Base-by-base conservation (phyloP, 805 yeast species). In the Wickerhamomyces subpelliculosus region DNA sequence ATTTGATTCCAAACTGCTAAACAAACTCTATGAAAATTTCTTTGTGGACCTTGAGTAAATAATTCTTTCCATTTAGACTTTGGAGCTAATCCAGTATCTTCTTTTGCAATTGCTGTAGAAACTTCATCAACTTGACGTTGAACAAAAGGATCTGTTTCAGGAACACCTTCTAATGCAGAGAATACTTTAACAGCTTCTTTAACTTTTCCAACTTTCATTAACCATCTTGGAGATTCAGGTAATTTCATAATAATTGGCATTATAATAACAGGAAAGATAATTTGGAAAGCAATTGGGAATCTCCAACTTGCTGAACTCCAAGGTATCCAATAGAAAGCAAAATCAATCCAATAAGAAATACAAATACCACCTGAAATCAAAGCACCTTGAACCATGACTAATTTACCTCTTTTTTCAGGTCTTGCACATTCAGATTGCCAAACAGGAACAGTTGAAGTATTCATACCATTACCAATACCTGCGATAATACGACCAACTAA, bases 321-420 rank as follows among this genome's bases (percentile, higher is more conserved):
- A 29, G 13, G 8, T 9, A 58, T 60, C 65, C 65, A 22, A 58
- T 49, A 32, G 44, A 41, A 8, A 31, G 34, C 6, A 55, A 29
- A 34, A 39, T 44, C 46, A 8, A 73, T 60, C 32, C 37, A 34
- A 24, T 48, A 48, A 14, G 51, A 40, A 23, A 46, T 44, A 12
- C 40, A 32, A 6, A 50, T 37, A 47, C 75, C 76, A 41, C 64
- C 68, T 3, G 74, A 61, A 30, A 72, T 48, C 34, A 69, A 45
- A 8, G 76, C 74, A 31, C 79, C 80, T 27, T 70, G 46, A 45
- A 68, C 71, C 76, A 45, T 18, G 80, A 80, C 46, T 59, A 73
- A 29, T 29, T 29, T 29, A 9, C 32, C 32, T 29, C 32, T 29
- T 22, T 29, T 29, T 14, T 18, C 19, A 7, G 32, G 32, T 18